Base-by-base conservation (phyloP, 768 basidiomycete genomes). In the Rhodotorula paludigena region DNA sequence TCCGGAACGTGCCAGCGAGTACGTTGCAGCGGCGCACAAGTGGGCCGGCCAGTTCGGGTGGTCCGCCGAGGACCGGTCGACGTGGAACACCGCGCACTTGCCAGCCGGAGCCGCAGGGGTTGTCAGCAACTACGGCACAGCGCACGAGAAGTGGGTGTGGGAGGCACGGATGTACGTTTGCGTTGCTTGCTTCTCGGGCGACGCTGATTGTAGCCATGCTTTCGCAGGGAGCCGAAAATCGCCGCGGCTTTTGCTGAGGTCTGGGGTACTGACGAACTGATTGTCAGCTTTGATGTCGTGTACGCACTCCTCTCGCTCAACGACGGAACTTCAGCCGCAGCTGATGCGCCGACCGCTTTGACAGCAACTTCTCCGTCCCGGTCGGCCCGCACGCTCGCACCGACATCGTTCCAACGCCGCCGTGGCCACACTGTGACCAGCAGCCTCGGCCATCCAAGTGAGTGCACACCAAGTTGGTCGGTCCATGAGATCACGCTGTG, bases 201-300 rank as follows among this genome's bases (percentile, higher is more conserved):
- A 30, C 35, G 28, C 15, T 18, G 12, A 23, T n/a, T 30, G 10
- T 39, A n/a, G n/a, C n/a, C n/a, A n/a, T 20, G 41, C 11, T 42
- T 42, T 11, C 41, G 10, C 8, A 38, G 48, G 44, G 76, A 77
- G 54, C 63, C 60, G 9, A 66, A 55, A n/a, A 58, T 77, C 20
- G 57, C 74, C 38, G 71, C 70, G 53, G 72, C 66, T 1, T 77
- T 77, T 55, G 71, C 68, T 42, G 67, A 72, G 53, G 41, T 76
- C 25, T 77, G 73, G 73, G 73, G 74, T 44, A 76, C 75, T 25
- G 62, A 76, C 25, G 70, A 77, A 53, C 66, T 77, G 33, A 54
- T 77, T 42, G 64, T 68, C 36, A 73, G 70, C 2, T 76, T 74
- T 48, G 74, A 68, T 36, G 63, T 60, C 32, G 67, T 61, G 44